Evolutionary conservation across 2,329 filamentous ascomycete species (phyloP).

Genomic region (Penicillium digitatum): DNA sequence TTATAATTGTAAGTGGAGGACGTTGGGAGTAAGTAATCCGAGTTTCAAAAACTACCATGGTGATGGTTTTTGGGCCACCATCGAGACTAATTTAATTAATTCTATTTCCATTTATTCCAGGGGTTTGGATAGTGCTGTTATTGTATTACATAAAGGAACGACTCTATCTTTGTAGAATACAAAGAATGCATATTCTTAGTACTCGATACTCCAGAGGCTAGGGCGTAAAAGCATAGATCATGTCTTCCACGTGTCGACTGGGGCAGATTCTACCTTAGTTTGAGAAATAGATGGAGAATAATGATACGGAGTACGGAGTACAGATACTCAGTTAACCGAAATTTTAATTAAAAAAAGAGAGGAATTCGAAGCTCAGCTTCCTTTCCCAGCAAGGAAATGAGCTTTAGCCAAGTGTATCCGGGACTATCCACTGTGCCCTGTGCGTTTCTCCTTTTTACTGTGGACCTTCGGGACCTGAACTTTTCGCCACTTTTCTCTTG

Average conservation of each 20-base stretch:
- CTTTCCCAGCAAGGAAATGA: conserved; percentile 2
- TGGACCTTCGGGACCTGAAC: conserved; percentile 3
- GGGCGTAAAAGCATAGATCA: background rate
- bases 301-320: background rate
- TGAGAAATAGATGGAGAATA: background rate
- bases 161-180: too few relatives aligned
- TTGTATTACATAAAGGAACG: too few relatives aligned
- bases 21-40: background rate
- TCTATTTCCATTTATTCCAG: background rate
- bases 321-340: background rate
- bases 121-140: too few relatives aligned
- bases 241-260: background rate
- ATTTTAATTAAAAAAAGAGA: background rate
- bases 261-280: background rate
- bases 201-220: background rate
- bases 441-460: conserved; percentile 7
- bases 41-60: background rate
- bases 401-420: conserved; percentile 3
- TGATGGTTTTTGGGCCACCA: background rate
- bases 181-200: too few relatives aligned
- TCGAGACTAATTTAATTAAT: background rate
- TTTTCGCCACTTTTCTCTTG: background rate
- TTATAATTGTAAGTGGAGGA: background rate
- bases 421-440: conserved; percentile 13
- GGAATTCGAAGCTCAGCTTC: background rate